phyloP scores from a whole-genome alignment of 345 rosid species.

The Brassica cretica region DNA sequence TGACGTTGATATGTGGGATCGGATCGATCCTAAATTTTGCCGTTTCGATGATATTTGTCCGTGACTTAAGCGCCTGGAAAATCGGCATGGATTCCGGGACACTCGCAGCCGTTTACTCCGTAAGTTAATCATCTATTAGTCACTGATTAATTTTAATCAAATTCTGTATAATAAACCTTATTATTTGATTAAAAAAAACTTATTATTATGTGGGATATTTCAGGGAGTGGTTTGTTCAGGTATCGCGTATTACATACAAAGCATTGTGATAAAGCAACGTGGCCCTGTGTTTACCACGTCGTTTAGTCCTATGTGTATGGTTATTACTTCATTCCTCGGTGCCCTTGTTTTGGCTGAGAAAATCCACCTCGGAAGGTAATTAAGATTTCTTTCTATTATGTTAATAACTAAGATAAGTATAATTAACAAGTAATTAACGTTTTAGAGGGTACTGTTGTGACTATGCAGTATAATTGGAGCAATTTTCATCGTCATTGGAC shows the following conservation, averaged over 20 bases:
- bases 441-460: neutral
- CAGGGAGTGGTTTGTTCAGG: slow-evolving; percentile 95
- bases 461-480: neutral
- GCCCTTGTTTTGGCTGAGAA: slow-evolving; percentile 64
- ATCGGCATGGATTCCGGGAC: slow-evolving; percentile 70
- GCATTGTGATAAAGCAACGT: slow-evolving; percentile 54
- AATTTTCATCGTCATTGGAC: slow-evolving; percentile 1
- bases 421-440: neutral
- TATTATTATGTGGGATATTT: neutral
- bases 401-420: neutral
- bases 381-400: neutral
- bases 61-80: slow-evolving; percentile 68
- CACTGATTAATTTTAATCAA: neutral
- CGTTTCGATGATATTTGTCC: slow-evolving; percentile 62
- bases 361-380: slow-evolving; percentile 21
- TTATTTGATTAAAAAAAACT: neutral
- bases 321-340: slow-evolving; percentile 71
- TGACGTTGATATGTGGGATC: slow-evolving; percentile 65
- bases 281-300: slow-evolving; percentile 88
- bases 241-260: slow-evolving; percentile 77
- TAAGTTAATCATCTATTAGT: slow-evolving; percentile 21
- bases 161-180: neutral
- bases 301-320: slow-evolving; percentile 84
- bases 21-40: slow-evolving; percentile 65
- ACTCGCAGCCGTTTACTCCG: slow-evolving; percentile 79